These are phyloP conservation scores for Physaria fendleri DNA, from an alignment of 345 rosid genomes.

Conservation along the genomic window DNA sequence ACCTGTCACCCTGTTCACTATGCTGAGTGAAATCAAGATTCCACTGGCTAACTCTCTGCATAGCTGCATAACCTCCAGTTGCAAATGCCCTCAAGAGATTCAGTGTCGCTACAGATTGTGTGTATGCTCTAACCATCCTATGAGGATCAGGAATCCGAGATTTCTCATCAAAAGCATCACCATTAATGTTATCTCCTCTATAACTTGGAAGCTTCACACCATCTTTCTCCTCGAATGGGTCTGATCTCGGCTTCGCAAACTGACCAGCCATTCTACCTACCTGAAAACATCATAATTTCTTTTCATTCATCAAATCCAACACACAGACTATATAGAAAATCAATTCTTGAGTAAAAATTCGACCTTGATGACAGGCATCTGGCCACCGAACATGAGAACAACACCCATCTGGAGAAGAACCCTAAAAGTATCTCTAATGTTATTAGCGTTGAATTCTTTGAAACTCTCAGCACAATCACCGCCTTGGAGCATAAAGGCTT, in stretches of 20 bases:
- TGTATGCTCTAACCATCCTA: constrained; percentile 54
- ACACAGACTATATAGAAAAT: neutral
- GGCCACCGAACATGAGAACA: constrained; percentile 63
- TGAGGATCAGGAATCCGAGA: constrained; percentile 63
- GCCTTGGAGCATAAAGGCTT: constrained; percentile 59
- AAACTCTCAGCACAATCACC: constrained; percentile 72
- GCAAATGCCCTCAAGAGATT: constrained; percentile 65
- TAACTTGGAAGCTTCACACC: constrained; percentile 63
- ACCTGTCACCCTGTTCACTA: constrained; percentile 75
- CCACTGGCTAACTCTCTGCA: constrained; percentile 63
- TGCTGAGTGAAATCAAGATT: constrained; percentile 56
- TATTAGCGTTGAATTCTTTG: constrained; percentile 49
- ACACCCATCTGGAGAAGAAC: constrained; percentile 66
- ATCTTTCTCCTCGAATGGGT: constrained; percentile 43
- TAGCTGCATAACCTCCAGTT: constrained; percentile 70
- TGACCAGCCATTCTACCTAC: constrained; percentile 74
- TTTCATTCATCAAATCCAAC: neutral
- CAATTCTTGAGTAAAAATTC: neutral
- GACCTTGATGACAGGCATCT: constrained; percentile 53
- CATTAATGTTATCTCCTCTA: constrained; percentile 58
- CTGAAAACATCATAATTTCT: constrained; percentile 16
- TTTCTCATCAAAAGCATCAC: constrained; percentile 61
- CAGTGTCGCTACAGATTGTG: constrained; percentile 55
- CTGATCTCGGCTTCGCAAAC: constrained; percentile 67
- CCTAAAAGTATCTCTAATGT: constrained; percentile 56